Percentiles rank a stretch among this genome's conserved stretches.
These are phyloP conservation scores for Claviceps sp. DNA, from an alignment of 2,329 filamentous ascomycete genomes.

Conservation along the genomic window DNA sequence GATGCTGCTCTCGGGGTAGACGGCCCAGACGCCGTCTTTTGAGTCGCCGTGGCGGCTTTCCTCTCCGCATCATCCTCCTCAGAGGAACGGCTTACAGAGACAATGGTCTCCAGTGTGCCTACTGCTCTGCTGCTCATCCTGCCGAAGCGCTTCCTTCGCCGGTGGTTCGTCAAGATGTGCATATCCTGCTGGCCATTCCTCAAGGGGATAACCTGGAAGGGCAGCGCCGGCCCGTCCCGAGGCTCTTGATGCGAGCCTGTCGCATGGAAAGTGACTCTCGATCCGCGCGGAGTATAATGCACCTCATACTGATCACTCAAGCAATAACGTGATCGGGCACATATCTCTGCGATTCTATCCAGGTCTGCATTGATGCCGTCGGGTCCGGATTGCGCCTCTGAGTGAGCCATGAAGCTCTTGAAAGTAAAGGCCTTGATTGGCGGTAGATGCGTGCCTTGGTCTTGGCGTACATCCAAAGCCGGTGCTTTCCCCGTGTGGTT, in stretches of 20 bases:
- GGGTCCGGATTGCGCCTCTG: conserved; percentile 29
- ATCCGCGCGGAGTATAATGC: conserved; percentile 49
- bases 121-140: conserved; percentile 41
- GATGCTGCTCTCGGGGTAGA: conserved; percentile 18
- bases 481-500: conserved; percentile 20
- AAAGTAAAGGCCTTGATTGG: conserved; percentile 52
- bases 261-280: conserved; percentile 34
- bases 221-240: conserved; percentile 31
- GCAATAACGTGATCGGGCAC: conserved; percentile 50
- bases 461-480: conserved; percentile 14
- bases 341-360: conserved; percentile 54
- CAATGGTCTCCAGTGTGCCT: conserved; percentile 52
- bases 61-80: conserved; percentile 49
- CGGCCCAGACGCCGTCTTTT: conserved; percentile 16
- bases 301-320: conserved; percentile 55
- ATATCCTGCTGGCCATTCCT: conserved; percentile 37
- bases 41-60: conserved; percentile 36
- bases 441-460: conserved; percentile 36
- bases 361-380: conserved; percentile 43
- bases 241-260: conserved; percentile 17
- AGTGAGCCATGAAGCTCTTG: conserved; percentile 48
- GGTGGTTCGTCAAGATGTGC: conserved; percentile 21
- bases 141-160: conserved; percentile 22
- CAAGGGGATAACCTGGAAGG: conserved; percentile 39
- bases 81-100: conserved; percentile 51